Evolutionary conservation across 1,284 basidiomycete genomes (phyloP), one percentile per base, ranked within the genome.

Genomic region (Heterobasidion parviporum): DNA sequence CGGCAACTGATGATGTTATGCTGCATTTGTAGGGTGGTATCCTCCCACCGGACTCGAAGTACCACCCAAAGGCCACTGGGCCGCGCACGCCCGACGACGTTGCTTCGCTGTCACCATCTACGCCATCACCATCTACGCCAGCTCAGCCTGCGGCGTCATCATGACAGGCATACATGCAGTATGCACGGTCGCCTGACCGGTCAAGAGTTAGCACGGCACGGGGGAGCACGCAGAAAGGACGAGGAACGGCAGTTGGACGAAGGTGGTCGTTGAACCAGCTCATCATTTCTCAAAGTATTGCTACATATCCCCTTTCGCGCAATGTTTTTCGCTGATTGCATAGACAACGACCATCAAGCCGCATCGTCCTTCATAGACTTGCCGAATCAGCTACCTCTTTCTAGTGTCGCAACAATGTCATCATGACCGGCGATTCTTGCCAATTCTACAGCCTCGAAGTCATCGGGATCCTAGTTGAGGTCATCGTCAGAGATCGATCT

Each of bases 341-440:
- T n/a, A 41, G 38, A 41, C n/a, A 6, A 41, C 4, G 38, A 41
- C 10, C 38, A 26, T 26, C 26, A n/a, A 10, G 38, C n/a, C n/a
- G n/a, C 38, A 12, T 41, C 38, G 38, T n/a, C 15, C 38, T 41
- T n/a, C 26, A 26, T 26, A 26, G 26, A 26, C 26, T 26, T 6
- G 26, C 26, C 26, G 26, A 53, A 26, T 55, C 46, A 54, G 44
- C 38, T 54, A 46, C 15, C 15, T 35, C 50, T 49, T 55, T 67
- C 65, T 55, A 91, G 70, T 58, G 83, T 66, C 43, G 70, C 65
- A 58, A 75, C 79, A 61, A 92, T 79, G 4, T 81, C 76, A 35
- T 77, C 70, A 61, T 88, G 85, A 35, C 84, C 85, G 12, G 86
- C 83, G 53, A 85, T 74, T 43, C 71, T 67, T 52, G 90, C 89